Evolutionary conservation across 2,329 filamentous ascomycete genomes (phyloP).

Genomic region (Blastomyces silverae): DNA sequence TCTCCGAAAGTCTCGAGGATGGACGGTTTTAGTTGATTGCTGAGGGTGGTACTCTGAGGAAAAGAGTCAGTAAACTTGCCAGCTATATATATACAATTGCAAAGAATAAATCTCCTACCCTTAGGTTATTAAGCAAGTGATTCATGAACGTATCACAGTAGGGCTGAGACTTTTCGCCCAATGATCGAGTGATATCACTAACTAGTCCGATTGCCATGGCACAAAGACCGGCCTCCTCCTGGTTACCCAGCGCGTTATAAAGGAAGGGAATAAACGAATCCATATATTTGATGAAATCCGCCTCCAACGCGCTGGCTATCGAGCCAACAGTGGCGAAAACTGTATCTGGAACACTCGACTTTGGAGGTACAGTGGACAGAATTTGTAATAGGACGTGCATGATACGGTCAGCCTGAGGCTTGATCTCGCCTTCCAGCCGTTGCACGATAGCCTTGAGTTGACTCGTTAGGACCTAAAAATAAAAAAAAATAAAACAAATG

Average conservation of each 20-base stretch:
- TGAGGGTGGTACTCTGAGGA: slow-evolving; percentile 66
- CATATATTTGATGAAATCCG: slow-evolving; percentile 96
- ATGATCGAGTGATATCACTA: slow-evolving; percentile 87
- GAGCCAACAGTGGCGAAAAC: slow-evolving; percentile 87
- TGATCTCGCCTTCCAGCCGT: slow-evolving; percentile 83
- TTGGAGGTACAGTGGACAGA: slow-evolving; percentile 66
- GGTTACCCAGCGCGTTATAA: slow-evolving; percentile 88
- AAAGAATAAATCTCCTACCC: slow-evolving; percentile 48
- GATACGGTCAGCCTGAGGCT: slow-evolving; percentile 83
- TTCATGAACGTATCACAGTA: slow-evolving; percentile 99
- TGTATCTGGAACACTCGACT: slow-evolving; percentile 90
- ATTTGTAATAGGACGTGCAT: slow-evolving; percentile 85
- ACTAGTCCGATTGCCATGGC: slow-evolving; percentile 96
- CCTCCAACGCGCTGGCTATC: slow-evolving; percentile 84
- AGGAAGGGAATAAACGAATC: slow-evolving; percentile 87
- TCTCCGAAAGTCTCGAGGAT: slow-evolving; percentile 98
- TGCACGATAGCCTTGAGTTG: slow-evolving; percentile 63
- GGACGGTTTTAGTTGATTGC: slow-evolving; percentile 95
- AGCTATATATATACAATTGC: neutral
- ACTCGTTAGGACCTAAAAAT: neutral
- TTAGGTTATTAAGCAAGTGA: slow-evolving; percentile 83
- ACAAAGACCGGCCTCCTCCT: slow-evolving; percentile 89
- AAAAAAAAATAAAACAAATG: neutral
- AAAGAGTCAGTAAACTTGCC: slow-evolving; percentile 30
- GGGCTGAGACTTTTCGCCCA: slow-evolving; percentile 84